Evolutionary conservation across 2,329 filamentous ascomycete genomes (phyloP).

Genomic region (Xylogone sp.): DNA sequence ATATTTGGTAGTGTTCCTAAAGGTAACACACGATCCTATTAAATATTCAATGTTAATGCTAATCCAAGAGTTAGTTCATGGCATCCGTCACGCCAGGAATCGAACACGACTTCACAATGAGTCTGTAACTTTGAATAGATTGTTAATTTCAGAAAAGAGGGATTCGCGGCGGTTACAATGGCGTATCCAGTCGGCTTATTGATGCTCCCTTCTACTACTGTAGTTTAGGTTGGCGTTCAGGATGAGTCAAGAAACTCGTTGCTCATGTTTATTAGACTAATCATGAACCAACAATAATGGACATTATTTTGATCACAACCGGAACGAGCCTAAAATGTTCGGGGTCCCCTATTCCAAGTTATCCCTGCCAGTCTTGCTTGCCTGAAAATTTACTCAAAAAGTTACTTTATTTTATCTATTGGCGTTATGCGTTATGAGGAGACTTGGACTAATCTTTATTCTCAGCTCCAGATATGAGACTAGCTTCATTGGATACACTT

Average conservation of each 20-base stretch:
- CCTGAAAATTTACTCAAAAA: too few relatives aligned
- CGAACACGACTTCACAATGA: slow-evolving; percentile 98
- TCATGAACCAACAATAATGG: too few relatives aligned
- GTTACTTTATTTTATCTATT: too few relatives aligned
- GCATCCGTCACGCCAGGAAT: slow-evolving; percentile 93
- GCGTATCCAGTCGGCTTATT: not conserved
- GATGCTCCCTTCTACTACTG: not conserved
- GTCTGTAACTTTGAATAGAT: slow-evolving; percentile 52
- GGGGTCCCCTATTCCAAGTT: too few relatives aligned
- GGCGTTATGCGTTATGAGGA: too few relatives aligned
- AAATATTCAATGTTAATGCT: slow-evolving; percentile 14
- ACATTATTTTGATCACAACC: too few relatives aligned
- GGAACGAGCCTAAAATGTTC: too few relatives aligned
- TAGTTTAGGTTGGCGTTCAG: not conserved
- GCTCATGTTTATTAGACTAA: not conserved
- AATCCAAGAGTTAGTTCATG: slow-evolving; percentile 60
- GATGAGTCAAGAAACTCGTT: not conserved
- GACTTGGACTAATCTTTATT: too few relatives aligned
- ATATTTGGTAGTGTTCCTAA: slow-evolving; percentile 82
- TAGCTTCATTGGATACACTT: too few relatives aligned
- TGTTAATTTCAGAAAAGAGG: too few relatives aligned
- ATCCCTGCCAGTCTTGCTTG: too few relatives aligned
- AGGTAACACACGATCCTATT: slow-evolving; percentile 45
- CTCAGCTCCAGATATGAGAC: too few relatives aligned
- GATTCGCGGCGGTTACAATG: not conserved